phyloP scores from a whole-genome alignment of 768 basidiomycete genomes.

The Termitomyces sp. region DNA sequence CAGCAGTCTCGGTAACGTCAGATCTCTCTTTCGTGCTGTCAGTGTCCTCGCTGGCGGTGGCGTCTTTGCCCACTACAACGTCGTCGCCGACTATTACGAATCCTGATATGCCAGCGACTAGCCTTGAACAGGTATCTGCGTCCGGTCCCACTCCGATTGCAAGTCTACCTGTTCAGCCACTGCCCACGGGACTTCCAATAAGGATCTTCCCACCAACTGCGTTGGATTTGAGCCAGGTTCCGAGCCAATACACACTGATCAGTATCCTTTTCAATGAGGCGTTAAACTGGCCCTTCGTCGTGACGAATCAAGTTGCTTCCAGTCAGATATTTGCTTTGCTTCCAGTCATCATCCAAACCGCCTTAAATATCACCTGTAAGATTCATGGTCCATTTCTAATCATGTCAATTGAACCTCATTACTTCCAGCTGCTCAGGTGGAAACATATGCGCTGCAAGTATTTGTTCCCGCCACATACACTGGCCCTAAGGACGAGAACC shows the following conservation, averaged over 20 bases:
- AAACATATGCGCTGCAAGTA: slow-evolving; percentile 58
- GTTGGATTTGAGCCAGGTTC: slow-evolving; percentile 20
- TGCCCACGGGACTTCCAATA: slow-evolving; percentile 58
- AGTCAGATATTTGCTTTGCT: slow-evolving; percentile 77
- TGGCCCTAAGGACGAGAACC: slow-evolving; percentile 35
- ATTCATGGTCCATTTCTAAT: slow-evolving; percentile 7
- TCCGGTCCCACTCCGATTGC: slow-evolving; percentile 18
- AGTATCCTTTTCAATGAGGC: slow-evolving; percentile 55
- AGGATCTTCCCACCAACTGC: slow-evolving; percentile 47
- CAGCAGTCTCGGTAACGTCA: slow-evolving; percentile 30
- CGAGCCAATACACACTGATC: slow-evolving; percentile 44
- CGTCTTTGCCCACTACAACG: slow-evolving; percentile 27
- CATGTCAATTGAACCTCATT: background rate
- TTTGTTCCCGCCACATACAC: slow-evolving; percentile 58
- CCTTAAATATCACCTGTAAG: slow-evolving; percentile 28
- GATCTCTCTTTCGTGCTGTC: slow-evolving; percentile 41
- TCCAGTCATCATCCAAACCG: slow-evolving; percentile 37
- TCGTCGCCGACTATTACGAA: slow-evolving; percentile 28
- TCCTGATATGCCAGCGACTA: slow-evolving; percentile 39
- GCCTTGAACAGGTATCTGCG: slow-evolving; percentile 11
- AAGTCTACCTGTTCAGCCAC: slow-evolving; percentile 24
- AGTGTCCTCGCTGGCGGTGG: slow-evolving; percentile 35
- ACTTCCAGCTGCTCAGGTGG: slow-evolving; percentile 27
- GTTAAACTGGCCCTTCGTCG: slow-evolving; percentile 71
- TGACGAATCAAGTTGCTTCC: slow-evolving; percentile 46